Conservation (phyloP, 2,329 filamentous ascomycete genomes). For the Neurospora sp. region DNA sequence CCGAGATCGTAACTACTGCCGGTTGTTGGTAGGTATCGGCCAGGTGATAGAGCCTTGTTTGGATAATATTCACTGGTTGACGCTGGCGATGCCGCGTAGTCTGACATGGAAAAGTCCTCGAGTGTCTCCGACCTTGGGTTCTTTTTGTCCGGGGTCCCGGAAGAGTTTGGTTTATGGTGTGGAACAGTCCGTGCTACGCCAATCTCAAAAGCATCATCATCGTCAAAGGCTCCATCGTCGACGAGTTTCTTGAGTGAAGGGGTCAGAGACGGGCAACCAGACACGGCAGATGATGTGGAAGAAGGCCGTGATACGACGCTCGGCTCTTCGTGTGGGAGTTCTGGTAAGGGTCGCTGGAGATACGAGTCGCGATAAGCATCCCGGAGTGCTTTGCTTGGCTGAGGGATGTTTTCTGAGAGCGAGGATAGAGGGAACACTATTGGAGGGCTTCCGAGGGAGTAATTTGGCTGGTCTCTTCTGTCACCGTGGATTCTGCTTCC, state of each 20-base stretch:
- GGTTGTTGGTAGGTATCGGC: conserved; percentile 10
- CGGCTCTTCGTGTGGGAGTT: conserved; percentile 16
- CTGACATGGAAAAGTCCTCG: conserved; percentile 14
- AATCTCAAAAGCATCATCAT: conserved; percentile 16
- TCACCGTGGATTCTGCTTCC: conserved; percentile 4
- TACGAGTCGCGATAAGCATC: conserved; percentile 17
- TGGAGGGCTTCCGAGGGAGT: conserved; percentile 23
- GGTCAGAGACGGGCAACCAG: conserved; percentile 16
- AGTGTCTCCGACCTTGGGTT: not conserved
- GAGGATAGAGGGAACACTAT: conserved; percentile 15
- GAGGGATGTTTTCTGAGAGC: conserved; percentile 12
- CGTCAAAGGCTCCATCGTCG: conserved; percentile 11
- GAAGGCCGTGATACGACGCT: conserved; percentile 6
- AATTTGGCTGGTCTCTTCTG: conserved; percentile 5
- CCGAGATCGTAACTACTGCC: conserved; percentile 13
- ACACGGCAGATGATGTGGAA: conserved; percentile 13
- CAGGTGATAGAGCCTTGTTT: conserved; percentile 6
- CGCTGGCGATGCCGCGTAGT: conserved; percentile 15
- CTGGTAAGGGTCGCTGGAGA: conserved; percentile 20
- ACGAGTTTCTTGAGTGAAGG: conserved; percentile 16
- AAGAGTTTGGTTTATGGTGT: not conserved
- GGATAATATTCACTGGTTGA: conserved; percentile 7
- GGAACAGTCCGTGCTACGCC: conserved; percentile 14
- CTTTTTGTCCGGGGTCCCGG: not conserved
- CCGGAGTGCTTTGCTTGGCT: conserved; percentile 23